Evolutionary conservation across 2,329 filamentous ascomycete genomes (phyloP).

Genomic region (Zymoseptoria pseudotritici): DNA sequence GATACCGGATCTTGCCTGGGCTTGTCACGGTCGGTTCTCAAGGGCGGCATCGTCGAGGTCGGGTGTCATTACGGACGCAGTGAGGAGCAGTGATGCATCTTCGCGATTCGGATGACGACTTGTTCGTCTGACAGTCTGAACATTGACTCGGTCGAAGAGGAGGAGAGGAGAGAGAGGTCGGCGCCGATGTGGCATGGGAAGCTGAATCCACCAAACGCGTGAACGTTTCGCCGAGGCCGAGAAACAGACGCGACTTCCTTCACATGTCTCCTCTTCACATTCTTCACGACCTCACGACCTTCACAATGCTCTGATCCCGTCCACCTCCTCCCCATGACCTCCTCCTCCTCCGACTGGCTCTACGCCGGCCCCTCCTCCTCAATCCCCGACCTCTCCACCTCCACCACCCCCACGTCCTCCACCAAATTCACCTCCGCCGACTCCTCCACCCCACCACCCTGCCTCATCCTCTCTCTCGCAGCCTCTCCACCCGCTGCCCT

Average conservation of each 20-base stretch:
- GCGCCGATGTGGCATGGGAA: not conserved
- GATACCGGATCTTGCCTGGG: conserved; percentile 21
- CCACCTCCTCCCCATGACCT: not conserved
- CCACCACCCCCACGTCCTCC: conserved; percentile 31
- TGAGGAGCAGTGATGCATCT: not conserved
- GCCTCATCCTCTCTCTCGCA: conserved; percentile 47
- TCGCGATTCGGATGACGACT: too few relatives aligned
- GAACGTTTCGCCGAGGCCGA: not conserved
- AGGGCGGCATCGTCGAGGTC: conserved; percentile 2
- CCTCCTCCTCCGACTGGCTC: conserved; percentile 39
- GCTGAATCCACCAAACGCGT: not conserved
- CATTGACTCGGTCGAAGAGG: not conserved
- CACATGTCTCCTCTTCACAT: too few relatives aligned
- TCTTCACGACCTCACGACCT: too few relatives aligned
- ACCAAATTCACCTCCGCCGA: conserved; percentile 36
- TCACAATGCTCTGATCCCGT: not conserved
- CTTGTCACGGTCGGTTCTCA: conserved; percentile 1
- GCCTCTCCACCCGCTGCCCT: conserved; percentile 5
- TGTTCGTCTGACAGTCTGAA: not conserved
- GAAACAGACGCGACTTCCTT: not conserved
- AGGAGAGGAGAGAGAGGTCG: too few relatives aligned
- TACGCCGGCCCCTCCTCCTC: conserved; percentile 48
- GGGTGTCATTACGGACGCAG: too few relatives aligned
- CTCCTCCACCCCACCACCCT: conserved; percentile 27
- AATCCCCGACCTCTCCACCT: conserved; percentile 48